Percentiles rank a stretch among this genome's conserved stretches.
Evolutionary conservation across 495 filamentous ascomycete species (phyloP).

Genomic region (Glonium stellatum): DNA sequence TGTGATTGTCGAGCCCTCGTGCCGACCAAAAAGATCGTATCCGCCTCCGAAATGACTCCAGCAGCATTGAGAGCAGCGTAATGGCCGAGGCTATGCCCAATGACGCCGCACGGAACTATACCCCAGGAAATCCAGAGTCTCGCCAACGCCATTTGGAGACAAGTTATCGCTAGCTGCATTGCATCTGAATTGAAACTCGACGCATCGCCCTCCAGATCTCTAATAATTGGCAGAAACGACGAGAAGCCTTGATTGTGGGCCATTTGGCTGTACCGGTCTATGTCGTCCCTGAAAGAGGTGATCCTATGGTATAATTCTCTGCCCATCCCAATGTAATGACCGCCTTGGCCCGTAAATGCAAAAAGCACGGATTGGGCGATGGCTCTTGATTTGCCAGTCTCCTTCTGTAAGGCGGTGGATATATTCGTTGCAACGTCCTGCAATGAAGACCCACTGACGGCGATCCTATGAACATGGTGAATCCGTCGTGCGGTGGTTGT

Average conservation of each 20-base stretch:
- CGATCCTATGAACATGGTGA: slow-evolving; percentile 39
- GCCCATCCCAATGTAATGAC: slow-evolving; percentile 8
- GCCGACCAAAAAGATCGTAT: slow-evolving; percentile 23
- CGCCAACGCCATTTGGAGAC: slow-evolving; percentile 36
- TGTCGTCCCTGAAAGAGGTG: slow-evolving; percentile 6
- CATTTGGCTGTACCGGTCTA: slow-evolving; percentile 6
- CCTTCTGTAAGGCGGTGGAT: not conserved
- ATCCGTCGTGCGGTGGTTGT: slow-evolving; percentile 75
- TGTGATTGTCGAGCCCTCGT: slow-evolving; percentile 19
- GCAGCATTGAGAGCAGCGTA: slow-evolving; percentile 28
- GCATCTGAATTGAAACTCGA: not conserved
- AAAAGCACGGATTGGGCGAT: not conserved
- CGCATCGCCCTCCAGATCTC: not conserved
- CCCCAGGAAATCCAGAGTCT: slow-evolving; percentile 34
- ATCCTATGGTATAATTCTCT: slow-evolving; percentile 4
- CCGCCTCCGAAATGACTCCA: slow-evolving; percentile 21
- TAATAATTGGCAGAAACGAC: slow-evolving; percentile 10
- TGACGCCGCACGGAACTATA: slow-evolving; percentile 29
- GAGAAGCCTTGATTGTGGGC: slow-evolving; percentile 9
- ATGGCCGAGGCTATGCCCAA: slow-evolving; percentile 34
- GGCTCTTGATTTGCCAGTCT: not conserved
- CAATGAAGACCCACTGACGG: not conserved
- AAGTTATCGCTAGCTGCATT: slow-evolving; percentile 34
- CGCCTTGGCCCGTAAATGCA: slow-evolving; percentile 23
- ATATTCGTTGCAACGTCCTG: not conserved